Conservation (phyloP, 805 yeast species). For the Myxozyma monticola region DNA sequence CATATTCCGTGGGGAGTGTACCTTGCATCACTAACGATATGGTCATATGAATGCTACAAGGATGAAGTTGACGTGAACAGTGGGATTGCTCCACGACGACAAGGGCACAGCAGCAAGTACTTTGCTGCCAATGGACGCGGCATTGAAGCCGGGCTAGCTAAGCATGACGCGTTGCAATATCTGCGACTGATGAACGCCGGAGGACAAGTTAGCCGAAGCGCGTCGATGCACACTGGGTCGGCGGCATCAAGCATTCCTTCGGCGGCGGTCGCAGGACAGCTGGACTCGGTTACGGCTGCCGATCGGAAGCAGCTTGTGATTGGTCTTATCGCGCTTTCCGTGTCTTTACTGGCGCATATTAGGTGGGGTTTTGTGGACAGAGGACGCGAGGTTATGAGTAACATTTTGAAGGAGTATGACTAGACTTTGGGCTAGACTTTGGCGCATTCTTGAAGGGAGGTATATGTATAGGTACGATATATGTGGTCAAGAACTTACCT, state of each 20-base stretch:
- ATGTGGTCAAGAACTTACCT: not conserved
- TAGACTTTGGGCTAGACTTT: too few relatives aligned
- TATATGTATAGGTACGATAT: too few relatives aligned
- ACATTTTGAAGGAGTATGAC: slow-evolving; percentile 23
- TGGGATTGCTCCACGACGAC: not conserved
- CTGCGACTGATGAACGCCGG: slow-evolving; percentile 21
- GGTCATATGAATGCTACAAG: slow-evolving; percentile 35
- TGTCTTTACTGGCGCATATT: slow-evolving; percentile 22
- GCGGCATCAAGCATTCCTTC: not conserved
- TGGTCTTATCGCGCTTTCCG: slow-evolving; percentile 30
- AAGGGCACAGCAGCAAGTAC: slow-evolving; percentile 16
- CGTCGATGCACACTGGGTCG: not conserved
- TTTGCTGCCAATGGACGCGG: slow-evolving; percentile 14
- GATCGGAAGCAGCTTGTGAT: slow-evolving; percentile 28
- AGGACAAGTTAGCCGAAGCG: slow-evolving; percentile 6
- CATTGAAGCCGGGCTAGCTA: slow-evolving; percentile 24
- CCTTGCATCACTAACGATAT: slow-evolving; percentile 35
- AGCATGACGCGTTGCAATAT: slow-evolving; percentile 29
- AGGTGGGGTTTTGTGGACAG: slow-evolving; percentile 32
- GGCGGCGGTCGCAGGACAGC: not conserved
- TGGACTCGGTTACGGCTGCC: not conserved
- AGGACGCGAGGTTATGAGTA: slow-evolving; percentile 28
- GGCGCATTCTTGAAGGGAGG: too few relatives aligned
- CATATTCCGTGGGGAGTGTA: slow-evolving; percentile 38
- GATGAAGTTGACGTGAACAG: slow-evolving; percentile 9